Evolutionary conservation across 768 basidiomycete species (phyloP), one percentile per base, ranked within the genome.

Genomic region (Paxillus rubicundulus): DNA sequence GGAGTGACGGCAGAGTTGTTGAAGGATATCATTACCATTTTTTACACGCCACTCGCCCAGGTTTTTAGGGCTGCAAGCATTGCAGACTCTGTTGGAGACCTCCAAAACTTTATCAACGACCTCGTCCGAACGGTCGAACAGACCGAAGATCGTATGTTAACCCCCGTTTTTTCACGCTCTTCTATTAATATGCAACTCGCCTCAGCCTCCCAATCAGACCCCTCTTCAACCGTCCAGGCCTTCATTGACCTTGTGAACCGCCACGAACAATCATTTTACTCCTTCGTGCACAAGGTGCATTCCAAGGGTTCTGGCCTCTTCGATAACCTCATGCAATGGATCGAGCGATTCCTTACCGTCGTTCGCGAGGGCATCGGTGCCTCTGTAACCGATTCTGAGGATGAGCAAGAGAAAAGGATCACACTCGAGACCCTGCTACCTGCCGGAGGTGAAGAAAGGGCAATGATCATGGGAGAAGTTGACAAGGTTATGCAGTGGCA

Each of bases 11-110:
- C 96, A 2, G 97, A 98, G 32, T 76, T 99, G 21, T 74, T 99
- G 63, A 98, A 95, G 70, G 97, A 99, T 67, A 98, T 99, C 54
- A 92, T 99, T 61, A 98, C 97, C 17, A 98, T 99, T 53, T 99
- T 99, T 71, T 99, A 99, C 69, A 74, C 94, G 1, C 97, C 97
- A 2, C 75, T 99, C 21, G 97, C 97, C 2, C 92, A 96, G 64
- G 97, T 98, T 2, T 99, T 98, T 73, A 85, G 90, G 61, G 97
- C 97, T 9, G 97, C 97, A 5, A 97, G 89, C 66, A 98, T 99
- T 49, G 88, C 90, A 10, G 96, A 98, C 67, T 98, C 95, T 1
- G 66, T 99, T 0, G 77, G 83, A 28, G 97, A 98, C 67, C 62
- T 98, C 45, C 97, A 98, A 70, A 91, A 78, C 60, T 99, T 99